phyloP scores from a whole-genome alignment of 371 early-diverging fungal genomes.

The Circinella umbellata region DNA sequence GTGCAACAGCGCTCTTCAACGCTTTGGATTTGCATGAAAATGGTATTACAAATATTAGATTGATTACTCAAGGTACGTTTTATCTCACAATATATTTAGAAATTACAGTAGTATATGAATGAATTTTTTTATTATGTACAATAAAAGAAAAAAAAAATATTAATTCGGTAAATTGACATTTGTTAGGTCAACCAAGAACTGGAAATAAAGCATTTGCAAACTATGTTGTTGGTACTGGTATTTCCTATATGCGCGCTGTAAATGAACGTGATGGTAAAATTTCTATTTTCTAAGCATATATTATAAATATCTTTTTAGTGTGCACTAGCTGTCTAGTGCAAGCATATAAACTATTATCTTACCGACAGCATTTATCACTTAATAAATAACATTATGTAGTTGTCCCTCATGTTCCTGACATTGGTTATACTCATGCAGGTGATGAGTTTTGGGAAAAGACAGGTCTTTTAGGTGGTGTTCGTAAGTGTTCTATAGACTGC shows the following conservation, averaged over 20 bases:
- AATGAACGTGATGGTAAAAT: slow-evolving; percentile 30
- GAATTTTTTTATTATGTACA: too few species aligned
- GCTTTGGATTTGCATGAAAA: slow-evolving; percentile 30
- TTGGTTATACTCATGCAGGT: slow-evolving; percentile 18
- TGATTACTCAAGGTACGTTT: slow-evolving; percentile 1
- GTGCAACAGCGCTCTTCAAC: slow-evolving; percentile 19
- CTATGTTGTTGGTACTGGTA: slow-evolving; percentile 23
- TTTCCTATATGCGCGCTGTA: slow-evolving; percentile 20
- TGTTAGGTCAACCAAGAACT: slow-evolving; percentile 25
- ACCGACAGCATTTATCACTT: not conserved
- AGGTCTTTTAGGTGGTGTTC: slow-evolving; percentile 2
- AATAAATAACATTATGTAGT: slow-evolving; percentile 10
- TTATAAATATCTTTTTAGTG: not conserved
- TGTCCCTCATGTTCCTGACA: slow-evolving; percentile 22
- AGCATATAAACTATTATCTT: too few species aligned
- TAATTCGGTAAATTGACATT: too few species aligned
- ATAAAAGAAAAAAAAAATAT: too few species aligned
- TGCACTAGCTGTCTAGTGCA: not conserved
- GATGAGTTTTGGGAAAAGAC: slow-evolving; percentile 21
- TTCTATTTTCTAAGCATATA: too few species aligned
- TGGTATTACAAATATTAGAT: slow-evolving; percentile 1
- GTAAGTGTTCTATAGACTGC: slow-evolving; percentile 9
- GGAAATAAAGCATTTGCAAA: slow-evolving; percentile 27
- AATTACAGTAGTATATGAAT: too few species aligned
- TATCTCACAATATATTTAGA: not conserved